Evolutionary conservation across 2,329 filamentous ascomycete genomes (phyloP), one percentile per base, ranked within the genome.

Genomic region (Fusarium papillatum): DNA sequence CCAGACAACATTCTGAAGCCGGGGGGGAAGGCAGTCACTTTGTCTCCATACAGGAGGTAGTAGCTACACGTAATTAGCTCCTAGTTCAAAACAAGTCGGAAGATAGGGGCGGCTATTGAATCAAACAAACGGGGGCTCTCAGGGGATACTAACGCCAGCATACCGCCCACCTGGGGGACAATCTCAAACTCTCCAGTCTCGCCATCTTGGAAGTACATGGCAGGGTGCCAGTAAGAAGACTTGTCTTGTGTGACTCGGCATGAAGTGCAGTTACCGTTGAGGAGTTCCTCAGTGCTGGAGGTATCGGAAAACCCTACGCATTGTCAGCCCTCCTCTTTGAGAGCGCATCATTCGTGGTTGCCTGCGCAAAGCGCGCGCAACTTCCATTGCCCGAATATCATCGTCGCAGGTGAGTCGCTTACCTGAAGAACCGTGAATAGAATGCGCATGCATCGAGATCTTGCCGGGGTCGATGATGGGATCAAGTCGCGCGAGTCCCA

Each of bases 181-280:
- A 94, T 83, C 78, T 94, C 90, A 63, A 91, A 91, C 68, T 91
- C 87, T 69, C 93, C 91, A 77, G 94, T 93, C 16, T 85, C 80
- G 7, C 81, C 81, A 80, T 95, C 90, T 81, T 92, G 84, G 83
- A 98, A 98, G 86, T 96, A 96, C 74, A 98, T 81, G 3, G 90
- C 85, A 1, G 95, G 95, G 64, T 92, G 91, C 95, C 95, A 98
- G 86, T 98, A 98, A 38, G 92, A 92, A n/a, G 95, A 98, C 85
- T 92, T 93, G 85, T 98, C 95, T 85, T 96, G 88, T 43, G 87
- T 91, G 50, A 97, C 93, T 68, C 89, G 91, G 82, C 95, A 98
- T 14, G 95, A 96, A 2, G 95, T 97, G 85, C 95, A 98, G 74
- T 91, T 86, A 57, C 90, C 92, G 19, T 80, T 83, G 7, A 88